These are phyloP conservation scores for Aspergillus fumigatiaffinis DNA, from an alignment of 2,329 filamentous ascomycete genomes.

Conservation along the genomic window DNA sequence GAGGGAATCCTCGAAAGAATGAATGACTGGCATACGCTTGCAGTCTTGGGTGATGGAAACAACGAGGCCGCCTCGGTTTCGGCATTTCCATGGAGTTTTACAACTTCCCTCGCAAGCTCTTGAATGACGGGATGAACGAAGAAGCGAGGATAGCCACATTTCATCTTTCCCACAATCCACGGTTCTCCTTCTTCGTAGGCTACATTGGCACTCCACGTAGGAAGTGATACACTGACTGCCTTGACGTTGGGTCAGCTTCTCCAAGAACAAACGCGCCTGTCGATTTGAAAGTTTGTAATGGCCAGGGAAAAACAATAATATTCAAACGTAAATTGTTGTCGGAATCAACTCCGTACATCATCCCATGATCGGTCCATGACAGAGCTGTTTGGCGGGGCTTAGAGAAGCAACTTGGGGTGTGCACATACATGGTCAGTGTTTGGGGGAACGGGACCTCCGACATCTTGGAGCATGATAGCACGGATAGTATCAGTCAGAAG, in stretches of 20 bases:
- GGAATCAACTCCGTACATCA: neutral
- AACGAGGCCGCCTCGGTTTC: slow-evolving; percentile 68
- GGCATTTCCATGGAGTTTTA: slow-evolving; percentile 52
- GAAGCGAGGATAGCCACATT: slow-evolving; percentile 90
- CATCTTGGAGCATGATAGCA: slow-evolving; percentile 32
- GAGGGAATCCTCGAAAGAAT: slow-evolving; percentile 47
- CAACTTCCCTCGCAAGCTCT: slow-evolving; percentile 66
- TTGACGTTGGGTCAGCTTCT: slow-evolving; percentile 36
- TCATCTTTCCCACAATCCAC: slow-evolving; percentile 82
- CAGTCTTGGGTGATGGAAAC: slow-evolving; percentile 69
- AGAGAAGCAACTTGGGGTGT: slow-evolving; percentile 1
- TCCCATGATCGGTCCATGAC: neutral
- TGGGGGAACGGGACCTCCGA: slow-evolving; percentile 71
- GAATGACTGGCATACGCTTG: slow-evolving; percentile 72
- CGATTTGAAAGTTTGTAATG: too few relatives aligned
- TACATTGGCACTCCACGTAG: slow-evolving; percentile 86
- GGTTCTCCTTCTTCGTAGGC: slow-evolving; percentile 89
- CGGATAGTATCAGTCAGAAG: slow-evolving; percentile 2
- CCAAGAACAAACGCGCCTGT: neutral
- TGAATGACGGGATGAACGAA: slow-evolving; percentile 84
- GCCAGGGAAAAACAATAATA: neutral
- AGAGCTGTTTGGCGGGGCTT: slow-evolving; percentile 11
- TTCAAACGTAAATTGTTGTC: neutral
- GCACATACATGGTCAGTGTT: slow-evolving; percentile 71
- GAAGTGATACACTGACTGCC: slow-evolving; percentile 94